A percentile compares a stretch with the other conserved stretches of the same genome.
Conservation (phyloP, 2,329 filamentous ascomycete species). For the Ascochyta viciae-villosae region DNA sequence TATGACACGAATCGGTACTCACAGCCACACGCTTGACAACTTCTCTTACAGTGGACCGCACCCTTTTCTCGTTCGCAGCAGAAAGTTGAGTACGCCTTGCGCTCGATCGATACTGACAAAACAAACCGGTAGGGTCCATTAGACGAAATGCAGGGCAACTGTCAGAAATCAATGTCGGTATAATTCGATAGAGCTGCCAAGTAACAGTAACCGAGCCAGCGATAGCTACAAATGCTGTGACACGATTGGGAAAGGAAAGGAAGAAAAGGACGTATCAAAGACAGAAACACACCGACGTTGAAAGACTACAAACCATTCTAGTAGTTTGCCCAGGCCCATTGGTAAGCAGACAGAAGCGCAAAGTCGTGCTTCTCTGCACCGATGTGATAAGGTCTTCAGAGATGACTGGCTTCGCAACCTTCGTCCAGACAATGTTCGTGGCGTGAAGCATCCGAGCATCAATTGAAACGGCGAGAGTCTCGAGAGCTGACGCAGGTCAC, state of each 20-base stretch:
- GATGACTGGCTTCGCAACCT: conserved; percentile 12
- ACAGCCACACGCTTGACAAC: conserved; percentile 45
- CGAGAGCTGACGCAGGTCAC: not conserved
- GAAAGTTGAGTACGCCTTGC: conserved; percentile 14
- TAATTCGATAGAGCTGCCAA: conserved; percentile 5
- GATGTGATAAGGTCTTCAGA: conserved; percentile 6
- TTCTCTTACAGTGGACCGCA: conserved; percentile 18
- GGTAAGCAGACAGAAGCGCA: conserved; percentile 11
- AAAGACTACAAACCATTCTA: conserved; percentile 12
- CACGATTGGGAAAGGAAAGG: not conserved
- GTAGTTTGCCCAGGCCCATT: conserved; percentile 7
- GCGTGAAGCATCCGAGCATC: conserved; percentile 21
- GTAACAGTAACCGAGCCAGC: not conserved
- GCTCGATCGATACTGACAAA: conserved; percentile 1
- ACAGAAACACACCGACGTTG: conserved; percentile 15
- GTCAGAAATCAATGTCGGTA: conserved; percentile 14
- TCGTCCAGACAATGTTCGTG: conserved; percentile 12
- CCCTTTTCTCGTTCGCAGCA: conserved; percentile 13
- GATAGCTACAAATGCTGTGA: not conserved
- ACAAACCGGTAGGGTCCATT: not conserved
- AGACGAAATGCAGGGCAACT: conserved; percentile 3
- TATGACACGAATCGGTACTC: conserved; percentile 28
- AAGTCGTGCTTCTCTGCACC: not conserved
- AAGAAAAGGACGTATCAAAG: conserved; percentile 8
- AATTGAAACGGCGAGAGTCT: conserved; percentile 4